Evolutionary conservation across 805 yeast species (phyloP), one percentile per base, ranked within the genome.

Genomic region (Spathaspora passalidarum): DNA sequence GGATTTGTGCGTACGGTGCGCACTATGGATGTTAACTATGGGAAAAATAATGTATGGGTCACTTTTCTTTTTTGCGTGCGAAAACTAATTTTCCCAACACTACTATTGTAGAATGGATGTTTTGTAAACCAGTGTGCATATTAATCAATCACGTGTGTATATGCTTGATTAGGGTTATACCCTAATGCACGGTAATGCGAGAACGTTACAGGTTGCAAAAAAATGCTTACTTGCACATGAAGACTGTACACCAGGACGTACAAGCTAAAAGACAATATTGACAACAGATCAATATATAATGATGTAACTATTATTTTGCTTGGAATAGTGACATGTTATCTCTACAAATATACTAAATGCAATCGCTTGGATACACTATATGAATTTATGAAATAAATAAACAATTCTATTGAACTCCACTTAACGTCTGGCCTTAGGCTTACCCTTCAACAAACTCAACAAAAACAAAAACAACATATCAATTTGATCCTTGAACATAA

Each of bases 401-500:
- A 38, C 41, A 22, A 19, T 19, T 10, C n/a, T n/a, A n/a, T n/a
- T n/a, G n/a, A n/a, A 21, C 11, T 11, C 36, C n/a, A 8, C 4
- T 40, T n/a, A 26, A 41, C 44, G 44, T 14, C 26, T 36, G 3
- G 35, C 19, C 3, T 20, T 40, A 39, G 47, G 38, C 48, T 56
- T 44, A 20, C 38, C 43, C 54, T 63, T 66, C 34, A 65, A 22
- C 19, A 63, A 43, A 39, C 54, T 51, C 54, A 72, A 63, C 47
- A 72, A 60, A 26, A 60, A 49, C 45, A 71, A 55, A 45, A 72
- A 72, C 8, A 68, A 48, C 56, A 62, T 50, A 62, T 73, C 80
- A 43, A 80, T 60, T 60, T 84, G 88, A 55, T 86, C 94, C 64
- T 82, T 86, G 65, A 84, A 85, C 83, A 85, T 86, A 59, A 88